Conservation (phyloP, 352 stramenopile species). For the Globisporangium sylvaticum region DNA sequence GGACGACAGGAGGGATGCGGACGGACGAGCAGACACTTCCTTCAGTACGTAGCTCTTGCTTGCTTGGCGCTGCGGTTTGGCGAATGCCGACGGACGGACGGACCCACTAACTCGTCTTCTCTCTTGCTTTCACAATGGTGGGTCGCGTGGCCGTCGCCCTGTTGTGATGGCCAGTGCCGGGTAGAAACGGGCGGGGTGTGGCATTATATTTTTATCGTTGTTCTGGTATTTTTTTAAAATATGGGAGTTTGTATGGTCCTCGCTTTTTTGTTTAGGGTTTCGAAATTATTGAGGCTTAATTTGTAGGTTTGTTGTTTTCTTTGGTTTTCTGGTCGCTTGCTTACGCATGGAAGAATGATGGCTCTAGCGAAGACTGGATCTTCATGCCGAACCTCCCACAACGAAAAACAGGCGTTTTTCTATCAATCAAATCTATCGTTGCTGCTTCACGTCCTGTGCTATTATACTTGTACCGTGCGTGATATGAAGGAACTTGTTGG, state of each 20-base stretch:
- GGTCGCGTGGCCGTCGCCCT: constrained; percentile 7
- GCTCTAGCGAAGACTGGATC: too few species aligned
- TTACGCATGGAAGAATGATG: too few species aligned
- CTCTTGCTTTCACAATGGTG: constrained; percentile 13
- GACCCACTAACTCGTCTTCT: not conserved
- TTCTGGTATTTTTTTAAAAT: not conserved
- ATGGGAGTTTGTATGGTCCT: not conserved
- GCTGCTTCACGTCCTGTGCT: too few species aligned
- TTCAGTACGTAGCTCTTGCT: not conserved
- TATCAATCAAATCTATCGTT: too few species aligned
- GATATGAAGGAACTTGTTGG: too few species aligned
- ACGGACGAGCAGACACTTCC: not conserved
- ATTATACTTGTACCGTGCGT: too few species aligned
- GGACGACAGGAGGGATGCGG: not conserved
- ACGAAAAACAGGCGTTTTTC: too few species aligned
- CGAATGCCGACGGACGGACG: not conserved
- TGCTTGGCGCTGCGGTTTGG: not conserved
- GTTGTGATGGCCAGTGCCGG: constrained; percentile 4
- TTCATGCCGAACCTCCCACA: too few species aligned
- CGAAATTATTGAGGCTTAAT: not conserved
- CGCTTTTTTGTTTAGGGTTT: too few species aligned
- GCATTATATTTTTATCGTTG: not conserved
- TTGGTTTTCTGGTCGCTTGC: too few species aligned
- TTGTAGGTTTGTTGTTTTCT: not conserved
- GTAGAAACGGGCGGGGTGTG: constrained; percentile 6